Evolutionary conservation across 768 basidiomycete species (phyloP).

Genomic region (Coprinellus micaceus): DNA sequence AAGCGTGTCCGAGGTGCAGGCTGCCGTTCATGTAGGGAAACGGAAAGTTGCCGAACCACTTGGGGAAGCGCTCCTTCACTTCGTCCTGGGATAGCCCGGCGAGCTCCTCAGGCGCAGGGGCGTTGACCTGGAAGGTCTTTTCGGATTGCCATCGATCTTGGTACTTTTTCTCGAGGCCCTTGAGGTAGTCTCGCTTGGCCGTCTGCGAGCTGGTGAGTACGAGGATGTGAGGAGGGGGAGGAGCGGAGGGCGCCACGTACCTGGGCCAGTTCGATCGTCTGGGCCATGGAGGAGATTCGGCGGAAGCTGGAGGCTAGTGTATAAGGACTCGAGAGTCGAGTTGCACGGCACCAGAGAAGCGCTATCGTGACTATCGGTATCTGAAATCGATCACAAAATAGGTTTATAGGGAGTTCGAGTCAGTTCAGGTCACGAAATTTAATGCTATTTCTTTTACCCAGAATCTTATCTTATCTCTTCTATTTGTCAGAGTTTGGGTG

Average conservation of each 20-base stretch:
- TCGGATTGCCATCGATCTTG: constrained; percentile 78
- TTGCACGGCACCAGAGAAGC: constrained; percentile 8
- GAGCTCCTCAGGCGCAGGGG: constrained; percentile 68
- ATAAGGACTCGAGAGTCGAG: background rate
- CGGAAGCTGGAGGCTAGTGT: constrained; percentile 15
- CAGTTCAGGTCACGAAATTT: background rate
- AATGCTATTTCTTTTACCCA: background rate
- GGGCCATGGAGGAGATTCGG: constrained; percentile 40
- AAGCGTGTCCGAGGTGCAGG: constrained; percentile 94
- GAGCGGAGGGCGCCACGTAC: constrained; percentile 27
- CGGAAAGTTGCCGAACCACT: constrained; percentile 97
- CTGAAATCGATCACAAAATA: constrained; percentile 13
- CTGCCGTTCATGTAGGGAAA: constrained; percentile 99
- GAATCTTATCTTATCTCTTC: constrained; percentile 5
- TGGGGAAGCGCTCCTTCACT: constrained; percentile 75
- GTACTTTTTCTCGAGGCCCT: constrained; percentile 77
- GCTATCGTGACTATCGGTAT: constrained; percentile 15
- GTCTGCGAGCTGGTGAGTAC: constrained; percentile 51
- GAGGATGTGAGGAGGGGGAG: background rate
- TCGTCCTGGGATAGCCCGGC: constrained; percentile 60
- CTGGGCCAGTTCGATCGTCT: constrained; percentile 65
- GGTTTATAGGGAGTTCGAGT: background rate
- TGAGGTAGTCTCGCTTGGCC: constrained; percentile 87
- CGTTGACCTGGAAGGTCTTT: constrained; percentile 78
- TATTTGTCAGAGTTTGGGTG: too few relatives aligned